Conservation (phyloP, 2,329 filamentous ascomycete genomes). For the Chaetomium sp. region DNA sequence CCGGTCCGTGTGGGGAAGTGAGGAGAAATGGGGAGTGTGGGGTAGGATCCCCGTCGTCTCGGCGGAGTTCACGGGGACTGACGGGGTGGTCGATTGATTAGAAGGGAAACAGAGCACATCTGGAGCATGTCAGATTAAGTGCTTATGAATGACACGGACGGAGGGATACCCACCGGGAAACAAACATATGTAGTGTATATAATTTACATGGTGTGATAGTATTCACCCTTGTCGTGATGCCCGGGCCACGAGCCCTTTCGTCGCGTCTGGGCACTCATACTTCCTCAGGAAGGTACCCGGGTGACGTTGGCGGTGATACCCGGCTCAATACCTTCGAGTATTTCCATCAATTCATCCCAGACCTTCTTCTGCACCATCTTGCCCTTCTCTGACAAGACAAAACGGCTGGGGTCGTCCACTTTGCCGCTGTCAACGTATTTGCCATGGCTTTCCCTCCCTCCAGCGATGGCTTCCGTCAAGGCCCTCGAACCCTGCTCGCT, state of each 20-base stretch:
- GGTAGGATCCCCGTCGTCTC: neutral
- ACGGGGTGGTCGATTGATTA: neutral
- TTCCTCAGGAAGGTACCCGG: neutral
- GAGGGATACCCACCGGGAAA: neutral
- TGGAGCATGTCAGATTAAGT: neutral
- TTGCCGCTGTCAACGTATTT: conserved; percentile 44
- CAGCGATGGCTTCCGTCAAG: conserved; percentile 36
- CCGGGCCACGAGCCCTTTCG: too few relatives aligned
- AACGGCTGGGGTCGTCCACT: conserved; percentile 37
- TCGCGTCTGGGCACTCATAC: neutral
- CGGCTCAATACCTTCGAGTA: conserved; percentile 48
- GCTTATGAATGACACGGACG: neutral
- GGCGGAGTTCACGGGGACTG: neutral
- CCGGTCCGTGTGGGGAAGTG: conserved; percentile 19
- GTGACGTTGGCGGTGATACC: conserved; percentile 32
- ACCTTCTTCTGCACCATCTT: conserved; percentile 41
- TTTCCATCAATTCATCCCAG: conserved; percentile 47
- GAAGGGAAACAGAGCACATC: neutral
- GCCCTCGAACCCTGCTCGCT: conserved; percentile 27
- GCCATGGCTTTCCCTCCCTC: conserved; percentile 43
- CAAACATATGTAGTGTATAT: neutral
- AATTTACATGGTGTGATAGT: neutral
- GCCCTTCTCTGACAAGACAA: conserved; percentile 45
- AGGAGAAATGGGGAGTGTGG: conserved; percentile 10
- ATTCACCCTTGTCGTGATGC: neutral